A percentile compares a stretch with the other conserved stretches of the same genome.
Evolutionary conservation across 2,329 filamentous ascomycete genomes (phyloP).

Genomic region (Onygenales sp.): DNA sequence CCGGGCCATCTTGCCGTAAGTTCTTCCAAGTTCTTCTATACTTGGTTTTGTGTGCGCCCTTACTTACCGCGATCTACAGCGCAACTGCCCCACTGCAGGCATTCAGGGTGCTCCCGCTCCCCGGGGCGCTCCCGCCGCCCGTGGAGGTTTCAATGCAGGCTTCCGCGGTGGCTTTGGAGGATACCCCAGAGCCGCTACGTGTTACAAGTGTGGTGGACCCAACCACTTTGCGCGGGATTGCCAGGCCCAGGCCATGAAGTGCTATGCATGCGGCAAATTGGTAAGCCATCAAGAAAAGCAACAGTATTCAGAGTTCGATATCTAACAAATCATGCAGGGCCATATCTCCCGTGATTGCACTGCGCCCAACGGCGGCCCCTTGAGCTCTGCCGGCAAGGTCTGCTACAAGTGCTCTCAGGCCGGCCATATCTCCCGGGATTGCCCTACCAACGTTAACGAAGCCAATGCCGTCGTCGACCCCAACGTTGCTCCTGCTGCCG

Average conservation of each 20-base stretch:
- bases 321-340: constrained; percentile 36
- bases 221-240: constrained; percentile 99
- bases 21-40: constrained; percentile 12
- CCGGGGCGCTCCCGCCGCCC: constrained; percentile 55
- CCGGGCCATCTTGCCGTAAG: constrained; percentile 82
- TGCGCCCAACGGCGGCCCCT: constrained; percentile 85
- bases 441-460: constrained; percentile 58
- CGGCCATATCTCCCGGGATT: constrained; percentile 93
- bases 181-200: constrained; percentile 44
- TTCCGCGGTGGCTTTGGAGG: constrained; percentile 64
- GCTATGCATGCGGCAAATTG: constrained; percentile 92
- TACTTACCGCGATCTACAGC: constrained; percentile 20
- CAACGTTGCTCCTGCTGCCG: constrained; percentile 23
- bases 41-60: not conserved
- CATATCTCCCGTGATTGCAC: constrained; percentile 95
- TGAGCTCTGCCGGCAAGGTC: constrained; percentile 95
- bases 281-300: constrained; percentile 19
- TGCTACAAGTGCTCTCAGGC: constrained; percentile 97
- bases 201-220: constrained; percentile 68
- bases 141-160: constrained; percentile 53
- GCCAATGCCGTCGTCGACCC: constrained; percentile 7
- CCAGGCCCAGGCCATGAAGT: constrained; percentile 98
- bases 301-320: not conserved
- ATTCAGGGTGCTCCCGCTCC: constrained; percentile 52
- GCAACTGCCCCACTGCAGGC: constrained; percentile 37